Evolutionary conservation across 1,284 basidiomycete genomes (phyloP).

Genomic region (Ustilago curta): DNA sequence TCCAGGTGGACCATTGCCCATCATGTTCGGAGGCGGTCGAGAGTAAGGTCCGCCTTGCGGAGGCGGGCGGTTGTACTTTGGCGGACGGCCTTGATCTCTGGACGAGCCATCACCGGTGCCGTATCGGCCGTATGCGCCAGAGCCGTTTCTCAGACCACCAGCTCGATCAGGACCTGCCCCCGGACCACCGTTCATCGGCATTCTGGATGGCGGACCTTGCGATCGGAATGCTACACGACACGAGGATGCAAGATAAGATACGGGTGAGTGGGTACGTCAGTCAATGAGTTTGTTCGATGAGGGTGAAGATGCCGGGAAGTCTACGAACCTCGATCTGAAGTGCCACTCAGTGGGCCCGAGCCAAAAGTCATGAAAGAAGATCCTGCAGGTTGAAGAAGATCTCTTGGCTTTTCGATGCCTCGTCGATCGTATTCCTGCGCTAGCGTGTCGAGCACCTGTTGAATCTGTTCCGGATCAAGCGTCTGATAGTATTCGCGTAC

Average conservation of each 20-base stretch:
- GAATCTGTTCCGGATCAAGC: conserved; percentile 93
- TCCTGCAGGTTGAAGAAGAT: conserved; percentile 46
- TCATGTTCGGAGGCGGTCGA: conserved; percentile 45
- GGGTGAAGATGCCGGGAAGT: not conserved
- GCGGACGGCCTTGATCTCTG: conserved; percentile 26
- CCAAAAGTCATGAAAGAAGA: conserved; percentile 56
- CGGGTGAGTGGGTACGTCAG: not conserved
- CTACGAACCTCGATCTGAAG: conserved; percentile 42
- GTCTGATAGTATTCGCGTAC: conserved; percentile 97
- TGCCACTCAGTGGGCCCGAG: conserved; percentile 48
- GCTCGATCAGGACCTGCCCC: conserved; percentile 7
- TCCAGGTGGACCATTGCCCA: conserved; percentile 16
- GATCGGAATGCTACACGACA: conserved; percentile 32
- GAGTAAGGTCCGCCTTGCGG: conserved; percentile 35
- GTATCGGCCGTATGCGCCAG: conserved; percentile 29
- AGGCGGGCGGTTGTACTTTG: conserved; percentile 40
- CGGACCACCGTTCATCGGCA: conserved; percentile 11
- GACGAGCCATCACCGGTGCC: conserved; percentile 19
- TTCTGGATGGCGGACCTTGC: conserved; percentile 30
- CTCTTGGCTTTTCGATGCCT: conserved; percentile 54
- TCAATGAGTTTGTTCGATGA: not conserved
- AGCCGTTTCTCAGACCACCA: conserved; percentile 11
- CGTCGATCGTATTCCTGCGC: conserved; percentile 82
- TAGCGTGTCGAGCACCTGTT: conserved; percentile 95
- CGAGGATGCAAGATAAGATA: not conserved